phyloP scores from a whole-genome alignment of 345 rosid genomes.

The Ailanthus altissimus region DNA sequence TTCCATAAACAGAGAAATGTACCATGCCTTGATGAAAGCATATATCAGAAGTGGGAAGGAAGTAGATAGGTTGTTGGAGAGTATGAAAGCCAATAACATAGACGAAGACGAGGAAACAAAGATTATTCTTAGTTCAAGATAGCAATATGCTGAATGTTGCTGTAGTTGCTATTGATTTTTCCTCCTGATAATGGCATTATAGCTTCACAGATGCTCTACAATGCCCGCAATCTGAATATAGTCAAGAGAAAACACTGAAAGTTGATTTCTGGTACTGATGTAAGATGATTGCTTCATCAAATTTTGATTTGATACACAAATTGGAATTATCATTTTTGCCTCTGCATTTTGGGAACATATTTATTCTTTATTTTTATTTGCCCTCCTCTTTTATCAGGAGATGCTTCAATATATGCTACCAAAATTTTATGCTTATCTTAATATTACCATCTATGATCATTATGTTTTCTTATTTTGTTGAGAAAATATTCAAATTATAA shows the following conservation, averaged over 20 bases:
- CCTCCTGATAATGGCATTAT: background rate
- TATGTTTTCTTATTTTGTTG: background rate
- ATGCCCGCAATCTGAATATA: background rate
- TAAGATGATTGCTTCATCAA: background rate
- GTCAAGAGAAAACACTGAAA: background rate
- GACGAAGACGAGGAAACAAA: constrained; percentile 29
- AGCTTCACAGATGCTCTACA: background rate
- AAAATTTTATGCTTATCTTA: background rate
- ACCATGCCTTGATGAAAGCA: constrained; percentile 33
- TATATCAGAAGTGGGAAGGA: constrained; percentile 34
- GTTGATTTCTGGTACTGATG: background rate
- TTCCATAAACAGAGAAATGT: constrained; percentile 27
- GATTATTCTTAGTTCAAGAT: constrained; percentile 24
- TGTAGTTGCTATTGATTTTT: background rate
- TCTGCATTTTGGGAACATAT: background rate
- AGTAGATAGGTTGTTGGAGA: constrained; percentile 25
- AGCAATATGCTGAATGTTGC: background rate
- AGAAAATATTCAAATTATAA: background rate
- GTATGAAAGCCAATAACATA: constrained; percentile 30
- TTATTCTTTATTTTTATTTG: background rate
- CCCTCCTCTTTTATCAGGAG: too few species aligned
- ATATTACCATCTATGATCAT: too few species aligned
- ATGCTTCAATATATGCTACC: background rate
- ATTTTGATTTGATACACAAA: background rate
- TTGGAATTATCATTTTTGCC: background rate